Evolutionary conservation across 805 yeast genomes (phyloP).

Genomic region (Suhomyces canberraensis): DNA sequence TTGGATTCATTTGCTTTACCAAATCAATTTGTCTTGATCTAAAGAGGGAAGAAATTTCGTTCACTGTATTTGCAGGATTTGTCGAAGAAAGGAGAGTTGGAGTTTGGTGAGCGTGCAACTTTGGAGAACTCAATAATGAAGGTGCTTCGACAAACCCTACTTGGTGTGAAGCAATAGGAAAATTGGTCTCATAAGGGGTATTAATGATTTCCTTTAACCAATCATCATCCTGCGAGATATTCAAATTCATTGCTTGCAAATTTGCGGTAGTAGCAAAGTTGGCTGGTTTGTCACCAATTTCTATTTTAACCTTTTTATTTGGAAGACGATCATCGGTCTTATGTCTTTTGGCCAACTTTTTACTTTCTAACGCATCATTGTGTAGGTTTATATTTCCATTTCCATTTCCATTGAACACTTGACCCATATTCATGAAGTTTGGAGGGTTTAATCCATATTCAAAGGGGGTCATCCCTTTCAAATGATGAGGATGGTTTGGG

Average conservation of each 20-base stretch:
- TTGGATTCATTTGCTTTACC: constrained; percentile 42
- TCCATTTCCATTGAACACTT: constrained; percentile 4
- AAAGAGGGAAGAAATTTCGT: constrained; percentile 59
- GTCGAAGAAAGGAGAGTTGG: constrained; percentile 21
- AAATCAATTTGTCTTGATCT: constrained; percentile 65
- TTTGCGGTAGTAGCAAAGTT: not conserved
- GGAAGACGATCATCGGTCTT: constrained; percentile 3
- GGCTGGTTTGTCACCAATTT: not conserved
- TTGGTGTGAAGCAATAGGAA: constrained; percentile 50
- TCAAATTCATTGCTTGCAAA: constrained; percentile 6
- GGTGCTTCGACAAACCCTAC: constrained; percentile 55
- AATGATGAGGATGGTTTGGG: constrained; percentile 38
- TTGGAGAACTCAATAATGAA: constrained; percentile 10
- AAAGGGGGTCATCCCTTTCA: constrained; percentile 40
- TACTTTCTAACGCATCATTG: constrained; percentile 2
- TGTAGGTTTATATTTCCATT: constrained; percentile 1
- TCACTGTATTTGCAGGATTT: constrained; percentile 2
- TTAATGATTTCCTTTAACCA: constrained; percentile 72
- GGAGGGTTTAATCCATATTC: constrained; percentile 27
- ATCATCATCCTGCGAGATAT: constrained; percentile 36
- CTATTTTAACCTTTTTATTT: constrained; percentile 4
- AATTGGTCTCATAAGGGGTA: constrained; percentile 60
- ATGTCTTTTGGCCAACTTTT: not conserved
- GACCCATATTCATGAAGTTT: constrained; percentile 11
- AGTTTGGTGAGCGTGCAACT: constrained; percentile 2